A percentile compares a stretch with the other conserved stretches of the same genome.
phyloP scores from a whole-genome alignment of 202 grass and related monocot species.

The Dendrocalamus latiflorus region DNA sequence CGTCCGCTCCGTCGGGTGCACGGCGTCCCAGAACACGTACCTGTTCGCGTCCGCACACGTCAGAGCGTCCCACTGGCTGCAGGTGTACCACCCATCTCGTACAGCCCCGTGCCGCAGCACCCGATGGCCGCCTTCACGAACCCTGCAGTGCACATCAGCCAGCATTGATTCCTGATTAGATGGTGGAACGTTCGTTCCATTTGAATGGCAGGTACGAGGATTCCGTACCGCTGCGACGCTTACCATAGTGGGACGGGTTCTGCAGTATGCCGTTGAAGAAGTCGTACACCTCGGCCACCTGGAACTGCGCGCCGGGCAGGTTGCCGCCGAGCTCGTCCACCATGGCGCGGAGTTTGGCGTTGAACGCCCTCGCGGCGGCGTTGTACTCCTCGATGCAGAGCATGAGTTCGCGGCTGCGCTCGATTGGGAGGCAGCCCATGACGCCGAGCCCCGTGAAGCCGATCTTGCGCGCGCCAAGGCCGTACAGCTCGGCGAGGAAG shows the following conservation, averaged over 20 bases:
- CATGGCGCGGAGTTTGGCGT: slow-evolving; percentile 33
- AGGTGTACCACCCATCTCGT: slow-evolving; percentile 53
- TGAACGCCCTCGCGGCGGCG: slow-evolving; percentile 42
- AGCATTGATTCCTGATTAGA: too few species aligned
- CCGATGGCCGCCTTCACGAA: slow-evolving; percentile 40
- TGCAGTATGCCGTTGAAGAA: slow-evolving; percentile 21
- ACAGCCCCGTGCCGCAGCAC: slow-evolving; percentile 50
- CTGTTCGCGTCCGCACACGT: slow-evolving; percentile 66
- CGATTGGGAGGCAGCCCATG: slow-evolving; percentile 53
- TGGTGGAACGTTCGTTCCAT: too few species aligned
- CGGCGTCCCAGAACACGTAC: too few species aligned
- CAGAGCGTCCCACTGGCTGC: slow-evolving; percentile 25
- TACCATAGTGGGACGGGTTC: slow-evolving; percentile 42
- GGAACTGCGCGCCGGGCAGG: slow-evolving; percentile 41
- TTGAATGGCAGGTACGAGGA: too few species aligned
- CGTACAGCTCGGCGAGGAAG: slow-evolving; percentile 49
- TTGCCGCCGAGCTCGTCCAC: slow-evolving; percentile 6
- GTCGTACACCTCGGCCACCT: slow-evolving; percentile 45
- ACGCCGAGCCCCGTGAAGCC: slow-evolving; percentile 44
- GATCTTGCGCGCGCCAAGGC: slow-evolving; percentile 55
- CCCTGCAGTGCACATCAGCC: slow-evolving; percentile 30
- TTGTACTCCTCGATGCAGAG: slow-evolving; percentile 50
- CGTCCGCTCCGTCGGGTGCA: slow-evolving; percentile 52
- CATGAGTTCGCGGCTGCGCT: slow-evolving; percentile 13
- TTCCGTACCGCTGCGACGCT: background rate